Evolutionary conservation across 176 grass and related monocot genomes (phyloP).

Genomic region (Areca catechu): DNA sequence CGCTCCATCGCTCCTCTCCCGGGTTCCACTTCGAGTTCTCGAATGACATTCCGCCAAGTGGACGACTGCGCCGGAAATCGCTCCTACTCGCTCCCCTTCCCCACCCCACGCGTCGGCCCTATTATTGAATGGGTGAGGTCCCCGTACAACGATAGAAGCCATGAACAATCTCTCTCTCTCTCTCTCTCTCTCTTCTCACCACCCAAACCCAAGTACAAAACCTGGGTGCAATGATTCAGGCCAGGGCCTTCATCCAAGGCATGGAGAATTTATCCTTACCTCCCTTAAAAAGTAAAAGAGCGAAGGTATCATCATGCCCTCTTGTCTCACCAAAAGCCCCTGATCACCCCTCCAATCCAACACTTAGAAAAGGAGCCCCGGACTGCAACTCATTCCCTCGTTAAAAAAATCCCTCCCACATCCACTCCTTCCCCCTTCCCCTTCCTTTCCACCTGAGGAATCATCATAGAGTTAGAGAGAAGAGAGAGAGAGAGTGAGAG

Average conservation of each 20-base stretch:
- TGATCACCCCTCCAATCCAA: not conserved
- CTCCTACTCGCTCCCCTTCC: too few species aligned
- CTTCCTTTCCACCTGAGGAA: too few species aligned
- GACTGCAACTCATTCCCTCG: not conserved
- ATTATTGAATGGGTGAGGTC: too few species aligned
- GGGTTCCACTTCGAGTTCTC: too few species aligned
- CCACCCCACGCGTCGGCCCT: too few species aligned
- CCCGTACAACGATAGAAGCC: too few species aligned
- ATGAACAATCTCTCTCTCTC: too few species aligned
- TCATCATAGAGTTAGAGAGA: not conserved
- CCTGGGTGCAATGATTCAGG: conserved; percentile 23
- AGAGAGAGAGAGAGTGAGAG: too few species aligned
- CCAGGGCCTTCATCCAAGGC: conserved; percentile 12
- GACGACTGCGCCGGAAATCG: too few species aligned
- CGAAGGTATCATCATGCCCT: conserved; percentile 11
- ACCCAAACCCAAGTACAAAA: conserved; percentile 23
- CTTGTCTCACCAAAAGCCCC: not conserved
- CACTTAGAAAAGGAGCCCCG: not conserved
- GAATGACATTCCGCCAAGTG: too few species aligned
- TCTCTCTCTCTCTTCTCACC: not conserved
- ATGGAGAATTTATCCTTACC: too few species aligned
- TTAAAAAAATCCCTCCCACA: not conserved
- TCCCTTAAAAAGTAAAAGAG: not conserved
- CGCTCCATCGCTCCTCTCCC: too few species aligned
- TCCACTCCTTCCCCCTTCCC: not conserved